A percentile compares a stretch with the other conserved stretches of the same genome.
phyloP scores from a whole-genome alignment of 2,329 filamentous ascomycete genomes.

The Nectriaceae sp. region DNA sequence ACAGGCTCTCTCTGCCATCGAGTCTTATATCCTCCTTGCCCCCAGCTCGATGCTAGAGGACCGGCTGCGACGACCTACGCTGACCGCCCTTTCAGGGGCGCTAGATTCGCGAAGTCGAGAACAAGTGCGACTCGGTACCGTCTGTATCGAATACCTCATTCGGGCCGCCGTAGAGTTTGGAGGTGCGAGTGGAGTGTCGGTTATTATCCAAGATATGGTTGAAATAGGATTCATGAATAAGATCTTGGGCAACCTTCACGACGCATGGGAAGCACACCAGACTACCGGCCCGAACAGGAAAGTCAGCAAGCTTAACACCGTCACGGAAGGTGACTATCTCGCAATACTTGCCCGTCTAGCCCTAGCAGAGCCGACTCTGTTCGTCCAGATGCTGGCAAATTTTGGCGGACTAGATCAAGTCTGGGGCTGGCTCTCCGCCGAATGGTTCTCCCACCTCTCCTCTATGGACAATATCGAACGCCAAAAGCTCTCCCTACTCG shows the following conservation, averaged over 20 bases:
- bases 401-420: conserved; percentile 50
- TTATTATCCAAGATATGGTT: conserved; percentile 67
- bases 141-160: conserved; percentile 66
- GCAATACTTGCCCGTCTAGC: conserved; percentile 78
- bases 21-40: conserved; percentile 71
- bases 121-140: conserved; percentile 57
- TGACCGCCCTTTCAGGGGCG: conserved; percentile 50
- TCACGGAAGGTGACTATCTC: conserved; percentile 85
- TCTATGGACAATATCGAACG: conserved; percentile 65
- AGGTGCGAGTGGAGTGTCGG: conserved; percentile 58
- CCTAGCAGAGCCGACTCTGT: conserved; percentile 69
- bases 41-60: conserved; percentile 66
- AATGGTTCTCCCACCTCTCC: conserved; percentile 71
- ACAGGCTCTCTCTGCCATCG: conserved; percentile 63
- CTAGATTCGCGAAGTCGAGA: conserved; percentile 59
- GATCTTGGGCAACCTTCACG: conserved; percentile 66
- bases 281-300: conserved; percentile 79
- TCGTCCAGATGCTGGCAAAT: conserved; percentile 59
- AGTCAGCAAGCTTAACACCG: conserved; percentile 67
- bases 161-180: conserved; percentile 63
- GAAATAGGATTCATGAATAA: conserved; percentile 63
- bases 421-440: conserved; percentile 60
- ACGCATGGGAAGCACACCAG: conserved; percentile 73
- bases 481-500: conserved; percentile 73
- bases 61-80: conserved; percentile 50